A percentile compares a stretch with the other conserved stretches of the same genome.
These are phyloP conservation scores for Aristolochia californica DNA, from an alignment of 164 flowering plant genomes.

Conservation along the genomic window DNA sequence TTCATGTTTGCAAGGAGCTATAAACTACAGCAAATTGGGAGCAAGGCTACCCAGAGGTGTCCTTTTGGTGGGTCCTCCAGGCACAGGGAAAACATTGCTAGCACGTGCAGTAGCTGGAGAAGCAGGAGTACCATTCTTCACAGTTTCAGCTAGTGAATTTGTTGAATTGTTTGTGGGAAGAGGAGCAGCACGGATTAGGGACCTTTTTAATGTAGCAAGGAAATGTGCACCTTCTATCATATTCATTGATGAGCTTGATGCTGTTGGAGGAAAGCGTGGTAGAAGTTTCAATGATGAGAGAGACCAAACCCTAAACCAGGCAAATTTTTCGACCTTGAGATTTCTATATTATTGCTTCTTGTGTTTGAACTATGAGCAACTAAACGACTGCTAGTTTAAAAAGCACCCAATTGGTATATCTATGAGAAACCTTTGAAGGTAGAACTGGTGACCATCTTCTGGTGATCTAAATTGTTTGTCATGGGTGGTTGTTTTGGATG, in stretches of 20 bases:
- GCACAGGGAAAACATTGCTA: slow-evolving; percentile 94
- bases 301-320: slow-evolving; percentile 97
- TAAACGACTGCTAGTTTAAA: too few relatives aligned
- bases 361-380: too few relatives aligned
- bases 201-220: slow-evolving; percentile 76
- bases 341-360: not conserved
- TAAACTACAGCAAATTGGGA: slow-evolving; percentile 71
- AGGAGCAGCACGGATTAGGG: slow-evolving; percentile 98
- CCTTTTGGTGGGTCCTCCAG: slow-evolving; percentile 90
- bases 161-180: slow-evolving; percentile 98
- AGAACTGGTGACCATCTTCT: too few relatives aligned
- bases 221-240: slow-evolving; percentile 87
- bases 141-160: slow-evolving; percentile 96
- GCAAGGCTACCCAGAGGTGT: slow-evolving; percentile 96
- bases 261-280: slow-evolving; percentile 97
- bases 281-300: slow-evolving; percentile 97
- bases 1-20: slow-evolving; percentile 77
- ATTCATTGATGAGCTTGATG: slow-evolving; percentile 97
- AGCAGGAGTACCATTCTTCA: slow-evolving; percentile 95
- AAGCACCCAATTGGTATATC: too few relatives aligned
- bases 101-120: slow-evolving; percentile 99
- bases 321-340: slow-evolving; percentile 7
- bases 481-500: too few relatives aligned
- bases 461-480: too few relatives aligned
- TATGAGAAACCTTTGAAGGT: too few relatives aligned